Percentiles rank a stretch among this genome's conserved stretches.
Conservation (phyloP, 768 basidiomycete genomes). For the Podaxis carcinomalis region DNA sequence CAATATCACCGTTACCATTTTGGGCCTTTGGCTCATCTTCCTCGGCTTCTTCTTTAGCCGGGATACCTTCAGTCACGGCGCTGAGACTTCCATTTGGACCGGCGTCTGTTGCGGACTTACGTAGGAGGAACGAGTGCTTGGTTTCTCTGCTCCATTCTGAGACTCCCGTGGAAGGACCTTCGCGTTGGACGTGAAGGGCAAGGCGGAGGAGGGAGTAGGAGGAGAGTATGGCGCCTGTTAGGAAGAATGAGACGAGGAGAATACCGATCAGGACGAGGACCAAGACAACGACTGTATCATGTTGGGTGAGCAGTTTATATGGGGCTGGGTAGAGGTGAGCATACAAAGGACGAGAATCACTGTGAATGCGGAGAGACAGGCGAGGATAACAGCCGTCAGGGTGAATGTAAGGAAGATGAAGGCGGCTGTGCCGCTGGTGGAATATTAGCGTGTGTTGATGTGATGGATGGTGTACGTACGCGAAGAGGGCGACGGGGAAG, state of each 20-base stretch:
- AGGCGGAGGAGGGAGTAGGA: conserved; percentile 7
- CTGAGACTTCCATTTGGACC: background rate
- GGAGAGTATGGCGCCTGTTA: conserved; percentile 3
- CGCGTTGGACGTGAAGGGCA: conserved; percentile 2
- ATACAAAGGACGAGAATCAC: background rate
- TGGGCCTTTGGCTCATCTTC: background rate
- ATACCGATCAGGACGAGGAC: background rate
- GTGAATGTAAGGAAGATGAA: conserved; percentile 1
- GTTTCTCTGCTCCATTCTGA: conserved; percentile 7
- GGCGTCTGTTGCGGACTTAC: background rate
- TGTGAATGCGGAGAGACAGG: background rate
- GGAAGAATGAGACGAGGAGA: conserved; percentile 6
- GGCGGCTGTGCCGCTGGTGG: background rate
- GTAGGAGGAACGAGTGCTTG: background rate
- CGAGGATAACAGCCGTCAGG: background rate
- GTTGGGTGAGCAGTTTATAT: background rate
- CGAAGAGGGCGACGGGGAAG: conserved; percentile 1
- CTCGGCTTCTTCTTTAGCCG: background rate
- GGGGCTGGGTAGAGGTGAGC: background rate
- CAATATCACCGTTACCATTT: background rate
- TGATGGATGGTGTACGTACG: background rate
- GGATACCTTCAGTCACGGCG: background rate
- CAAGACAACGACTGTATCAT: background rate
- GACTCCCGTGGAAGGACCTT: conserved; percentile 2
- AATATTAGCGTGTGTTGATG: background rate